phyloP scores from a whole-genome alignment of 2,329 filamentous ascomycete species.

The Nemania sp. region DNA sequence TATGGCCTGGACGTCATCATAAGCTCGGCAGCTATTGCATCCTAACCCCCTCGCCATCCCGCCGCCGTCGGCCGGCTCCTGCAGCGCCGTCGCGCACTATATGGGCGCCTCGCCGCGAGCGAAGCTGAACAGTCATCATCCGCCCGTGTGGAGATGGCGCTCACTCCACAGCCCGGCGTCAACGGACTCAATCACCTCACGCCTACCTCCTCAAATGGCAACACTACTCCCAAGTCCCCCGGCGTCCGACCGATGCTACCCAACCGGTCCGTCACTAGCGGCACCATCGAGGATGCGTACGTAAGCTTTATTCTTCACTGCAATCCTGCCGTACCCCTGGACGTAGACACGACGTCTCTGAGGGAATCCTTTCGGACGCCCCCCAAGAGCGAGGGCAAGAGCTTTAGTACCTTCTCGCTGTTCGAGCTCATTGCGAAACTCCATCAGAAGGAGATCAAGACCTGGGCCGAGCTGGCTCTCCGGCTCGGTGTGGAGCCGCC shows the following conservation, averaged over 20 bases:
- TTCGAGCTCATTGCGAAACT: conserved; percentile 80
- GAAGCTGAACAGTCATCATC: conserved; percentile 16
- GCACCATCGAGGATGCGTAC: conserved; percentile 80
- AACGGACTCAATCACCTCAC: conserved; percentile 38
- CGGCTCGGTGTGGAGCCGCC: conserved; percentile 88
- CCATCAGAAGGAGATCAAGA: conserved; percentile 83
- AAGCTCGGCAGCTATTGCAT: too few species aligned
- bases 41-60: neutral
- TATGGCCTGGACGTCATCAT: conserved; percentile 5
- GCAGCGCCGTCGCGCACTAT: conserved; percentile 18
- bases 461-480: conserved; percentile 86
- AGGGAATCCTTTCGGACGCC: conserved; percentile 77
- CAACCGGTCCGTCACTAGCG: conserved; percentile 67
- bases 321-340: conserved; percentile 78
- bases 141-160: conserved; percentile 36
- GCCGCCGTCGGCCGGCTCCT: neutral
- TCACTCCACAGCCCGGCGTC: conserved; percentile 36
- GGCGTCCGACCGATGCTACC: conserved; percentile 56
- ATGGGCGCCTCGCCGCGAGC: conserved; percentile 23
- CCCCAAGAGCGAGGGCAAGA: conserved; percentile 86
- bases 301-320: conserved; percentile 86
- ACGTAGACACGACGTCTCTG: conserved; percentile 71
- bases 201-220: conserved; percentile 35
- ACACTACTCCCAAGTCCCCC: conserved; percentile 36
- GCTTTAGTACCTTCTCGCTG: conserved; percentile 76